A percentile compares a stretch with the other conserved stretches of the same genome.
These are phyloP conservation scores for Aureobasidium pullulans DNA, from an alignment of 2,329 filamentous ascomycete genomes.

Conservation along the genomic window DNA sequence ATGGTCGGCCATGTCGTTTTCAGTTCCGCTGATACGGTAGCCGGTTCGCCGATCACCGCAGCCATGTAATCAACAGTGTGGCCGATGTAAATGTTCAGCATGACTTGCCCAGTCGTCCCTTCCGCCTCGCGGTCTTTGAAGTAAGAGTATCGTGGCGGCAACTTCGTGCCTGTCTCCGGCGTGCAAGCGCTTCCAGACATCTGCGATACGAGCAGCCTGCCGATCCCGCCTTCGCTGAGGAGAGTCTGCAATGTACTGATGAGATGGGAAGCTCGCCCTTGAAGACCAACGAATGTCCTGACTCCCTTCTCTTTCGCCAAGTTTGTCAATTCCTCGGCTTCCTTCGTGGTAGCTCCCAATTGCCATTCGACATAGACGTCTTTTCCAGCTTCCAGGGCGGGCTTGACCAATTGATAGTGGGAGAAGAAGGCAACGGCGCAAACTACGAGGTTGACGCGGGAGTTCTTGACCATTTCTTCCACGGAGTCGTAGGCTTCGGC, in stretches of 20 bases:
- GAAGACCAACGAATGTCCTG: slow-evolving; percentile 41
- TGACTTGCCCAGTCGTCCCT: slow-evolving; percentile 24
- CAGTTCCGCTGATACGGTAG: no score
- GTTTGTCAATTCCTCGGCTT: slow-evolving; percentile 37
- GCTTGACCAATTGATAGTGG: slow-evolving; percentile 36
- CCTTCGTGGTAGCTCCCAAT: slow-evolving; percentile 32
- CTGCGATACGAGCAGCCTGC: slow-evolving; percentile 32
- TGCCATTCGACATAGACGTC: slow-evolving; percentile 46
- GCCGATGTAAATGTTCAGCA: slow-evolving; percentile 32
- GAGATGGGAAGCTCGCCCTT: slow-evolving; percentile 36
- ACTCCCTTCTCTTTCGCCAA: slow-evolving; percentile 35
- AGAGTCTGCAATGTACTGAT: slow-evolving; percentile 37
- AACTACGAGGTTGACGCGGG: slow-evolving; percentile 42
- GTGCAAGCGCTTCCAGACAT: slow-evolving; percentile 24
- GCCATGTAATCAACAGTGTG: slow-evolving; percentile 41
- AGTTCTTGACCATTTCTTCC: slow-evolving; percentile 35
- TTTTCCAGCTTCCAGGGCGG: slow-evolving; percentile 39
- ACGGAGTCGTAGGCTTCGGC: neutral
- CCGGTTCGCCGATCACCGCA: slow-evolving; percentile 18
- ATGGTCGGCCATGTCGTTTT: slow-evolving; percentile 27
- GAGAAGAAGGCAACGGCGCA: slow-evolving; percentile 37
- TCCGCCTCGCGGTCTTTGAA: slow-evolving; percentile 41
- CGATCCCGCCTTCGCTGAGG: slow-evolving; percentile 36
- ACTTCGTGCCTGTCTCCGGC: slow-evolving; percentile 20
- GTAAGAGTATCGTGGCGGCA: slow-evolving; percentile 34